Conservation (phyloP, 1,284 basidiomycete genomes). For the Anthracocystis walkeri region DNA sequence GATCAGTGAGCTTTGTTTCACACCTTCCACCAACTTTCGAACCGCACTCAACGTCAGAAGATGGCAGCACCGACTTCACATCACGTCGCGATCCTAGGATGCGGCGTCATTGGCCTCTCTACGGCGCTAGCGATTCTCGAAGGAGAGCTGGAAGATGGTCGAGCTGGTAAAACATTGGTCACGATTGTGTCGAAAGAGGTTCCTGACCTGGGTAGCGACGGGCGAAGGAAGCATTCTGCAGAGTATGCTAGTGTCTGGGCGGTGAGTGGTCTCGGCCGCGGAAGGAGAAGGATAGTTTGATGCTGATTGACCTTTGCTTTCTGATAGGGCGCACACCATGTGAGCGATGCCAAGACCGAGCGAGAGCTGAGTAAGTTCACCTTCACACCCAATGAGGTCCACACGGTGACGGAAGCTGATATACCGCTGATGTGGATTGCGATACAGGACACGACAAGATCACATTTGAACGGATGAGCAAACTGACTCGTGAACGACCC, state of each 20-base stretch:
- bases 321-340: slow-evolving; percentile 45
- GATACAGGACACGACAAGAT: slow-evolving; percentile 34
- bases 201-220: slow-evolving; percentile 14
- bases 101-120: slow-evolving; percentile 55
- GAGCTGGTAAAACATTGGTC: slow-evolving; percentile 8
- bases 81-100: slow-evolving; percentile 42
- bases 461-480: slow-evolving; percentile 44
- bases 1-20: background rate
- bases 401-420: background rate
- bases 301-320: slow-evolving; percentile 4
- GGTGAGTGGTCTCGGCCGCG: slow-evolving; percentile 15
- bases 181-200: slow-evolving; percentile 44
- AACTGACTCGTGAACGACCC: slow-evolving; percentile 24
- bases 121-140: slow-evolving; percentile 48
- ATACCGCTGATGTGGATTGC: background rate
- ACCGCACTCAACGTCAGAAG: background rate
- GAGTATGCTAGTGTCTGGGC: slow-evolving; percentile 54
- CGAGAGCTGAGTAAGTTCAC: slow-evolving; percentile 30
- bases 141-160: slow-evolving; percentile 4
- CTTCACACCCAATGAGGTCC: background rate
- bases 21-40: background rate
- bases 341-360: slow-evolving; percentile 46
- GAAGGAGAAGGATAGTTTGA: background rate
- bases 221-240: slow-evolving; percentile 16
- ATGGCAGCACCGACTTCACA: background rate